Base-by-base conservation (phyloP, 1,284 basidiomycete genomes). In the Inonotus obliquus region DNA sequence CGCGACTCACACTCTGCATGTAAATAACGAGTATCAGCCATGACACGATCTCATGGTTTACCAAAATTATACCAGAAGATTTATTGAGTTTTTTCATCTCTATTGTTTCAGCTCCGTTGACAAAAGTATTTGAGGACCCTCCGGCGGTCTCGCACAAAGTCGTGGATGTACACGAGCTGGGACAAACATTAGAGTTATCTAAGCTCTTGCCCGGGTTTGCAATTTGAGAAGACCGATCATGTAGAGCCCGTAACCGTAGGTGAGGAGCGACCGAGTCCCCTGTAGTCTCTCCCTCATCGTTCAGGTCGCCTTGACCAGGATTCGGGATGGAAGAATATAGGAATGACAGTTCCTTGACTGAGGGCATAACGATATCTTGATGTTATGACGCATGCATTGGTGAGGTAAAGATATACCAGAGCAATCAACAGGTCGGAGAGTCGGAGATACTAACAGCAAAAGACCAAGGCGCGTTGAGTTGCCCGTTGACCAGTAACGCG, bases 1-100 rank as follows among this genome's bases (percentile, higher is more conserved):
- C 38, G 35, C 44, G 27, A 5, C 25, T 54, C 38, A 32, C 25
- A 32, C 9, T 29, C 51, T 52, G 14, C 25, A 52, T 49, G 47
- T 25, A 5, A 49, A 25, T 49, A 25, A 14, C 4, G 6, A 11
- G 29, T 35, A 32, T 35, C 32, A 19, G 9, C 10, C 51, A 13
- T 10, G 14, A 1, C 9, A 17, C 14, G 7, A 14, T n/a, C 27
- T 35, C 27, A 19, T 2, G 41, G 6, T 47, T 29, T 13, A 10
- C 41, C 41, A 57, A 37, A 23, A 7, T 52, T 35, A 55, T 54
- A 59, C 39, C 35, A 52, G 45, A 54, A 55, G 39, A 47, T 57
- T 32, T 48, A 23, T 51, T 14, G 27, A 59, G 47, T 17, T 38
- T 25, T 5, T 52, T 14, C 51, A 52, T 32, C 19, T 52, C 51